A percentile compares a stretch with the other conserved stretches of the same genome.
Evolutionary conservation across 139 green algal species (phyloP).

Genomic region (Dunaliella primolecta): DNA sequence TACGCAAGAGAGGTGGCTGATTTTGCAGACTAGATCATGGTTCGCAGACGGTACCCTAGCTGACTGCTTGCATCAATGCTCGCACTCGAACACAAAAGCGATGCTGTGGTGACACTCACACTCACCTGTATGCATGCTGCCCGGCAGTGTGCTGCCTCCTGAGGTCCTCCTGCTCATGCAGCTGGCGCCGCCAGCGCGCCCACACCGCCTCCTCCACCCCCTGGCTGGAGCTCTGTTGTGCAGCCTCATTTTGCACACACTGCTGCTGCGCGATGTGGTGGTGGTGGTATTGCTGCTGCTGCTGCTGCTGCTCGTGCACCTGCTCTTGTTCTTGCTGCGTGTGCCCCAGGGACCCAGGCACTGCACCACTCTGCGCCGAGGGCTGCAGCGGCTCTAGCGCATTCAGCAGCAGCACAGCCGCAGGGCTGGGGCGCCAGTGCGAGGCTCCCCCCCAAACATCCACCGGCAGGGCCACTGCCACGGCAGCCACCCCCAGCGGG

Average conservation of each 20-base stretch:
- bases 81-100: no score
- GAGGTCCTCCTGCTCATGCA: neutral
- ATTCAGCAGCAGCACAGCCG: neutral
- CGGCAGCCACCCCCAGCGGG: neutral
- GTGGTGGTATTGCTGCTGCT: neutral
- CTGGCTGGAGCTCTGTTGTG: no score
- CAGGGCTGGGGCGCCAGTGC: neutral
- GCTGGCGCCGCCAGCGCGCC: neutral
- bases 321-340: neutral
- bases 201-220: neutral
- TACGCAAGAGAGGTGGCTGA: no score
- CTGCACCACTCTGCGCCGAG: neutral
- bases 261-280: neutral
- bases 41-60: no score
- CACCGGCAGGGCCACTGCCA: neutral
- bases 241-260: no score
- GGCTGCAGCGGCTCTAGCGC: neutral
- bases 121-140: neutral
- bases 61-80: no score
- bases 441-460: neutral
- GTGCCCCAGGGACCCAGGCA: neutral
- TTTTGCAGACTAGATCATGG: no score
- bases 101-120: no score
- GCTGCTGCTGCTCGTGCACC: neutral
- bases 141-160: neutral